A percentile compares a stretch with the other conserved stretches of the same genome.
Conservation (phyloP, 768 basidiomycete genomes). For the Russula sp. region DNA sequence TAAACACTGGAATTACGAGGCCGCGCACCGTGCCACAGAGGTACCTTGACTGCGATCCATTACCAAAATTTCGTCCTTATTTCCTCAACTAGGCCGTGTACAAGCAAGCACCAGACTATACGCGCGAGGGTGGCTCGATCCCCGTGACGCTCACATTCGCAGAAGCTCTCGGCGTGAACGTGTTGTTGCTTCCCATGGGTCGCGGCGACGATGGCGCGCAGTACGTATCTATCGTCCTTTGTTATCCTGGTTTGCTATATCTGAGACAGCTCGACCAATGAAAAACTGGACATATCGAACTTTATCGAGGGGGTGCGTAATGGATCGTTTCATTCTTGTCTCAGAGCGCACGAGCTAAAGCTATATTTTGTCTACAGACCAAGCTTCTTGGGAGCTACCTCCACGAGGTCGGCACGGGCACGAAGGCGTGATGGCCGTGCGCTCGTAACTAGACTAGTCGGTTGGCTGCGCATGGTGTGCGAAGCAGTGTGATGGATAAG, state of each 20-base stretch:
- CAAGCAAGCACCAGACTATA: slow-evolving; percentile 68
- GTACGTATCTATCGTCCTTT: slow-evolving; percentile 36
- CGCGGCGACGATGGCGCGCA: slow-evolving; percentile 93
- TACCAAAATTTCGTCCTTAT: neutral
- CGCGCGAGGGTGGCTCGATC: slow-evolving; percentile 90
- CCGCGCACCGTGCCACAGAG: slow-evolving; percentile 81
- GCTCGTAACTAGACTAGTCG: neutral
- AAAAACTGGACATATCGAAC: slow-evolving; percentile 88
- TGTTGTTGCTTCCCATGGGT: slow-evolving; percentile 87
- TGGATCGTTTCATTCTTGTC: neutral
- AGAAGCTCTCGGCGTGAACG: slow-evolving; percentile 78
- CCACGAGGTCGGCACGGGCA: slow-evolving; percentile 2
- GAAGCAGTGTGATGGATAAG: neutral
- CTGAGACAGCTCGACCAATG: slow-evolving; percentile 70
- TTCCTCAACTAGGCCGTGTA: slow-evolving; percentile 42
- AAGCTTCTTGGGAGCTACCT: slow-evolving; percentile 17
- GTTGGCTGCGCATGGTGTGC: neutral
- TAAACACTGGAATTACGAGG: slow-evolving; percentile 90
- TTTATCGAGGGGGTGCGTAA: slow-evolving; percentile 72
- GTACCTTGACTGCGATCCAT: slow-evolving; percentile 27
- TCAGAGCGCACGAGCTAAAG: neutral
- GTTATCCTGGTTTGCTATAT: neutral
- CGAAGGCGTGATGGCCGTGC: neutral
- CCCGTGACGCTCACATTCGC: slow-evolving; percentile 93
- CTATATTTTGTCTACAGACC: neutral